Evolutionary conservation across 495 filamentous ascomycete species (phyloP).

Genomic region (Penicillium robsamsonii): DNA sequence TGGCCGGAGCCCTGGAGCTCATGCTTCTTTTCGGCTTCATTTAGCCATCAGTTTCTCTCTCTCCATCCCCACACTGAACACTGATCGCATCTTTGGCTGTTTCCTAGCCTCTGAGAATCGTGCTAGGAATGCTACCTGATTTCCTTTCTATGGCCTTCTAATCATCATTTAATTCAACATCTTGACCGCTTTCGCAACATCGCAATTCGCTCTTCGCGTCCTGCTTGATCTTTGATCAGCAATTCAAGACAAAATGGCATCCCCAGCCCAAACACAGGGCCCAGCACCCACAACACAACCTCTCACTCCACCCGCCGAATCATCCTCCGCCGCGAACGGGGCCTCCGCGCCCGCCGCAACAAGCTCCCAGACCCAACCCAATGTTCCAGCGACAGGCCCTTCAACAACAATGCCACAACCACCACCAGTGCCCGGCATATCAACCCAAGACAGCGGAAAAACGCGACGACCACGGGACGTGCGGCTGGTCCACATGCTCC

Average conservation of each 20-base stretch:
- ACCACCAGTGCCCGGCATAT: constrained; percentile 49
- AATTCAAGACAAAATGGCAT: constrained; percentile 35
- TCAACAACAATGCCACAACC: constrained; percentile 36
- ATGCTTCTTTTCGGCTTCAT: constrained; percentile 24
- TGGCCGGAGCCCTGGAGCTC: constrained; percentile 18
- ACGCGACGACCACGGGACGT: constrained; percentile 84
- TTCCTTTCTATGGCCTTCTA: not conserved
- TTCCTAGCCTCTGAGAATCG: not conserved
- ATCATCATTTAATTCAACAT: constrained; percentile 3
- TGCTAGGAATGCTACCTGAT: constrained; percentile 6
- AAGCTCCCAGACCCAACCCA: constrained; percentile 20
- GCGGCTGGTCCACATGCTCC: constrained; percentile 85
- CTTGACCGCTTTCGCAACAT: constrained; percentile 7
- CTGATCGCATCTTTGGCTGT: not conserved
- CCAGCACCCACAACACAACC: constrained; percentile 41
- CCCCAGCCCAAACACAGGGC: constrained; percentile 38
- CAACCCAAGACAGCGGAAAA: constrained; percentile 57
- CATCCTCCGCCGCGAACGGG: constrained; percentile 28
- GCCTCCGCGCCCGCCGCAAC: constrained; percentile 23
- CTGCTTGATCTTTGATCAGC: constrained; percentile 1
- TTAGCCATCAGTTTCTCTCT: constrained; percentile 8
- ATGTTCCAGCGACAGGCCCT: constrained; percentile 16
- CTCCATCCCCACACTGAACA: not conserved
- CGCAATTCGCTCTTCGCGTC: constrained; percentile 7
- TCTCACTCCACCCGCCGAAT: constrained; percentile 45